Evolutionary conservation across 768 basidiomycete genomes (phyloP), one percentile per base, ranked within the genome.

Genomic region (Candolleomyces eurysporus): DNA sequence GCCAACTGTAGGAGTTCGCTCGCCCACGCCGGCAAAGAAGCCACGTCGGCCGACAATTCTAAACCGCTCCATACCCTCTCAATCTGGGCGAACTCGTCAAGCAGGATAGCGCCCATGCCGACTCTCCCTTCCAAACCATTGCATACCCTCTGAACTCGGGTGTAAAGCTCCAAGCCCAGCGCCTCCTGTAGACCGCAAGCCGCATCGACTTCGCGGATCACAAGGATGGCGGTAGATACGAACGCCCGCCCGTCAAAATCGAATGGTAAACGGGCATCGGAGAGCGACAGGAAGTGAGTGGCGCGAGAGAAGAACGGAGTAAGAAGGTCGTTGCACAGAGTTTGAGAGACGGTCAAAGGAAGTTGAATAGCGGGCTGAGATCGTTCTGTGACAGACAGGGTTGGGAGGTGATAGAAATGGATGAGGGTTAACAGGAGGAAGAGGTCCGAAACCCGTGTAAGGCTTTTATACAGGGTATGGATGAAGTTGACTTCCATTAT

Each of bases 201-300:
- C 19, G 70, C 42, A 14, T 67, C 36, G 11, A 36, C 36, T 11
- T 36, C 55, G 7, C 76, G 68, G 21, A 78, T 42, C 64, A 77
- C 75, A 11, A 71, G 71, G 43, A 87, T 57, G 22, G 40, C 39
- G 2, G 87, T 71, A 16, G 76, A 69, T 16, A 75, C 58, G 67
- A 84, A 88, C 10, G 87, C 69, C 40, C 79, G 73, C 14, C 82
- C 82, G 64, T 89, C 88, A 6, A 88, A 57, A 57, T 86, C 82
- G n/a, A 81, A 62, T 43, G n/a, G 14, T 4, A 56, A 39, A 10
- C 71, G 64, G 43, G 66, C 58, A 31, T 61, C 58, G 3, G 5
- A 13, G 7, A 67, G 56, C 16, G 68, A 60, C 6, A 74, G 63
- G n/a, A 68, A 57, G 10, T 49, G 32, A 21, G 76, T 73, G 1